Conservation (phyloP, 495 filamentous ascomycete genomes). For the Penicillium malachiteum region DNA sequence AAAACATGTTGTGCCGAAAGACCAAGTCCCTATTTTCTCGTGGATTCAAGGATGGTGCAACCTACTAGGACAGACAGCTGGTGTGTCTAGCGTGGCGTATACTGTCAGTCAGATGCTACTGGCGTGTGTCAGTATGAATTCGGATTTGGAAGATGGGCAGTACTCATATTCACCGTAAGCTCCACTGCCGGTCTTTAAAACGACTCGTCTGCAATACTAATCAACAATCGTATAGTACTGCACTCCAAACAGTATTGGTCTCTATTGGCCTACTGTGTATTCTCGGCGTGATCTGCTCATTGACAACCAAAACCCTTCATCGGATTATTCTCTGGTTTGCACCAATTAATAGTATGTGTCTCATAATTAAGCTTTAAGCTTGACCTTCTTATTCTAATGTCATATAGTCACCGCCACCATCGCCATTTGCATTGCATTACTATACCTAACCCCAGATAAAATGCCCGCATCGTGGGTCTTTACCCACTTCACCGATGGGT, state of each 20-base stretch:
- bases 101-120: slow-evolving; percentile 59
- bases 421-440: slow-evolving; percentile 59
- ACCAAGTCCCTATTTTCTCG: slow-evolving; percentile 57
- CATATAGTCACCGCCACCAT: slow-evolving; percentile 54
- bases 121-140: slow-evolving; percentile 57
- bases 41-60: slow-evolving; percentile 67
- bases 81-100: slow-evolving; percentile 57
- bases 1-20: slow-evolving; percentile 56
- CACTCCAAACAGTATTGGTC: slow-evolving; percentile 62
- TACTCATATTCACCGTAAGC: slow-evolving; percentile 50
- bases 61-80: slow-evolving; percentile 59
- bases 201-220: background rate
- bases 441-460: slow-evolving; percentile 63
- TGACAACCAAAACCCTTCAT: slow-evolving; percentile 64
- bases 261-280: slow-evolving; percentile 57
- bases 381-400: background rate
- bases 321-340: slow-evolving; percentile 69
- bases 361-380: background rate
- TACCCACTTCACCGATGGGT: slow-evolving; percentile 63
- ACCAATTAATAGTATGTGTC: slow-evolving; percentile 60
- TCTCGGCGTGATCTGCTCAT: slow-evolving; percentile 63
- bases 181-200: background rate
- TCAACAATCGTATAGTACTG: slow-evolving; percentile 45
- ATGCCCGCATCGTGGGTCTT: slow-evolving; percentile 66
- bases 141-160: slow-evolving; percentile 41